Evolutionary conservation across 805 yeast genomes (phyloP), one percentile per base, ranked within the genome.

Genomic region (Lachancea dasiensis): DNA sequence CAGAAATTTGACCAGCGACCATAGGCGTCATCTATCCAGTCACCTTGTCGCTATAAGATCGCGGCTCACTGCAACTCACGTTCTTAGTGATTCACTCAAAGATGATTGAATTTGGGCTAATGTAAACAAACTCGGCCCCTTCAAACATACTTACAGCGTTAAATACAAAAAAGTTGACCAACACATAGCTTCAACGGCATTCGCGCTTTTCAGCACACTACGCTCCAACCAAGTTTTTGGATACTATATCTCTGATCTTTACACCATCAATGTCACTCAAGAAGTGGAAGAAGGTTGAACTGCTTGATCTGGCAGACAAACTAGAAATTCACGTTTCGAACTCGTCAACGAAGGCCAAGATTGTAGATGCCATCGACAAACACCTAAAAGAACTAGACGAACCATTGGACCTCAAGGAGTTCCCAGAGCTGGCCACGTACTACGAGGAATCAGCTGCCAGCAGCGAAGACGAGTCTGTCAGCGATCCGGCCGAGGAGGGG

Each of bases 271-370:
- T 34, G 37, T 38, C 41, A 27, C 50, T 50, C 34, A 41, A 40
- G 10, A 51, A 44, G 35, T 47, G 58, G 58, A 53, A 47, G 41
- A 57, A 56, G 40, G 47, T 47, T 11, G 54, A 56, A 27, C 38
- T 56, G 29, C 31, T 56, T 14, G 60, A 56, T 33, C 36, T 57
- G 25, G 51, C 49, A 4, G 48, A 49, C 30, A 58, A 50, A 37
- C 42, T 55, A 20, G 48, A 47, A 22, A 15, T 56, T 8, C 32
- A 38, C 23, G 48, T 45, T 22, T 32, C 51, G 11, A 37, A 52
- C 9, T 40, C 39, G 25, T 33, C 39, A 20, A 36, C 43, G 13
- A 51, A 46, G 31, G 51, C 57, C 26, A 50, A 43, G 4, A 25
- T 55, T 27, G 48, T 51, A 13, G 43, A 45, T 3, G 14, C 36